Evolutionary conservation across 345 rosid genomes (phyloP).

Genomic region (Eucalyptus sp.): DNA sequence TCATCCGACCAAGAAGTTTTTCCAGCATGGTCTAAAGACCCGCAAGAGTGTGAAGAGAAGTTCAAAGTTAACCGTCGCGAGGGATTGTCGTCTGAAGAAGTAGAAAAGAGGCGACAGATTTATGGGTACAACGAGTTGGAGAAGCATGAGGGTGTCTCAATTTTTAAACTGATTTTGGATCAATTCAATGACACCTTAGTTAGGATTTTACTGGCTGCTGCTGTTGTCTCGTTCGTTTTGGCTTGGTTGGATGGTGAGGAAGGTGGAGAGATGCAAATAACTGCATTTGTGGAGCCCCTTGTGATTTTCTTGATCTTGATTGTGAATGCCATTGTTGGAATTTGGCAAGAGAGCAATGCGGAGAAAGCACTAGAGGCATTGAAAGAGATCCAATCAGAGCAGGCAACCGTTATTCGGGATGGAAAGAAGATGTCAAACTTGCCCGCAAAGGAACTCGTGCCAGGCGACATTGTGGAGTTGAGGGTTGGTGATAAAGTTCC

Average conservation of each 20-base stretch:
- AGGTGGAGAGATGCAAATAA: slow-evolving; percentile 83
- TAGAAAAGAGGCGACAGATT: slow-evolving; percentile 30
- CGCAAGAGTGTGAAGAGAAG: slow-evolving; percentile 44
- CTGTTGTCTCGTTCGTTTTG: slow-evolving; percentile 61
- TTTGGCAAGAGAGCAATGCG: slow-evolving; percentile 91
- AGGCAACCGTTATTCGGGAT: slow-evolving; percentile 59
- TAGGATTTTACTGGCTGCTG: slow-evolving; percentile 73
- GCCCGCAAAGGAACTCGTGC: slow-evolving; percentile 82
- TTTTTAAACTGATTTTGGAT: slow-evolving; percentile 54
- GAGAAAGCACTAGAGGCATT: slow-evolving; percentile 91
- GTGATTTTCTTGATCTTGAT: slow-evolving; percentile 86
- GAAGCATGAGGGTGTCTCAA: slow-evolving; percentile 62
- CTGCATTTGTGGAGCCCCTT: slow-evolving; percentile 91
- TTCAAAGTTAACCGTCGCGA: slow-evolving; percentile 23
- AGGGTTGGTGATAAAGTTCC: slow-evolving; percentile 89
- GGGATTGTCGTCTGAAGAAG: slow-evolving; percentile 51
- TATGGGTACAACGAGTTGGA: slow-evolving; percentile 75
- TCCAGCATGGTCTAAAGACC: slow-evolving; percentile 71
- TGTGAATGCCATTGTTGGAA: slow-evolving; percentile 78
- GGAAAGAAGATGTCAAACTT: slow-evolving; percentile 29
- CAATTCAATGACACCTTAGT: slow-evolving; percentile 84
- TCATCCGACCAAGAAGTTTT: slow-evolving; percentile 10
- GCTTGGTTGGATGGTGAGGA: slow-evolving; percentile 77
- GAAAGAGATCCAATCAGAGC: slow-evolving; percentile 87
- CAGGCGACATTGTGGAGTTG: slow-evolving; percentile 83